Base-by-base conservation (phyloP, 768 basidiomycete species). In the Tylopilus subfusipes region DNA sequence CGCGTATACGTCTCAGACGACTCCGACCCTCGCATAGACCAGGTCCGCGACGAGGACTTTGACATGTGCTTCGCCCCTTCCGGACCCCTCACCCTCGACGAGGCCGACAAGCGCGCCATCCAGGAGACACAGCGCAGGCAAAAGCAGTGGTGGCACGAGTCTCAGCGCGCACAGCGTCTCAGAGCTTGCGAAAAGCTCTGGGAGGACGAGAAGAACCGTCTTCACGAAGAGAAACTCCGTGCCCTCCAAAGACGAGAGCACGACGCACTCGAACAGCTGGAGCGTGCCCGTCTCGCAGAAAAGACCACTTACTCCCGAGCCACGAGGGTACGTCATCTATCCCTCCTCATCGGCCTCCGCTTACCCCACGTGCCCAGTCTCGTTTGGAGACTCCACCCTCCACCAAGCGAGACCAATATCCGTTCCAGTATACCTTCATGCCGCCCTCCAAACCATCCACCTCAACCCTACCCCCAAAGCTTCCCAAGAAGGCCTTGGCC, bases 1-100 rank as follows among this genome's bases (percentile, higher is more conserved):
- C 85, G 84, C 57, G 78, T 85, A 51, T 78, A 85, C 54, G 80
- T 86, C 64, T 73, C 76, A 11, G 75, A 76, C 13, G 79, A 82
- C 67, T 68, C 78, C 55, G 85, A 86, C 67, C 84, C 85, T 1
- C 79, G 83, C 43, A 84, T 86, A 48, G 82, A 79, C 42, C 72
- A 76, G 18, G 83, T 88, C 43, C 76, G 74, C 58, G 76, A 78
- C 66, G 77, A 77, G 54, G 76, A 78, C 59, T 77, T 78, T 40
- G 67, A 71, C 52, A 48, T 66, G 42, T 70, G 65, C 54, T 77
- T 77, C 51, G 59, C 72, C 1, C 76, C 77, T 2, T 62, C 66
- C 9, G 75, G 75, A 6, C 38, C 38, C 5, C 38, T 38, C 38
- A 38, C 38, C 39, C 66, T 74, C 53, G 79, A 79, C 58, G 79